These are phyloP conservation scores for Casaregolazyma suthepensis DNA, from an alignment of 1,139 yeast species.

Conservation along the genomic window DNA sequence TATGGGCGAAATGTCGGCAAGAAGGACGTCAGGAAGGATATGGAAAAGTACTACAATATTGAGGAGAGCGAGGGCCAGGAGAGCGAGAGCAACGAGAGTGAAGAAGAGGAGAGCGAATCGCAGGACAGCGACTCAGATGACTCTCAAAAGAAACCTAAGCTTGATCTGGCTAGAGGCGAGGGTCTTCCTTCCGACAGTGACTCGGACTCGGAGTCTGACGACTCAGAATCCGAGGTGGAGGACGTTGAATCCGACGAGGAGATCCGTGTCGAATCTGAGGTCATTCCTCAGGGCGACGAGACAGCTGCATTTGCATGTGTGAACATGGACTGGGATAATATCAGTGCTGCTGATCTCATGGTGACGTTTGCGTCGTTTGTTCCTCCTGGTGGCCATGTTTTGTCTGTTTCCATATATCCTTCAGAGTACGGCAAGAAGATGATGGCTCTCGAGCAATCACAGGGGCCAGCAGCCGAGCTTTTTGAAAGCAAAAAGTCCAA, in stretches of 20 bases:
- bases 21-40: conserved; percentile 40
- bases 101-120: conserved; percentile 26
- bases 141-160: conserved; percentile 22
- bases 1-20: conserved; percentile 70
- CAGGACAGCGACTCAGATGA: conserved; percentile 25
- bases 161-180: conserved; percentile 75
- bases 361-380: conserved; percentile 86
- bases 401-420: conserved; percentile 73
- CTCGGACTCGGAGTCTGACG: conserved; percentile 26
- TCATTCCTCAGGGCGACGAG: conserved; percentile 82
- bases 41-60: conserved; percentile 59
- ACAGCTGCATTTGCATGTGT: conserved; percentile 80
- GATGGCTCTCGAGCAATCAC: conserved; percentile 81
- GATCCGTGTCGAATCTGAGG: conserved; percentile 23
- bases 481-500: conserved; percentile 44
- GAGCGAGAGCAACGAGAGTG: conserved; percentile 21
- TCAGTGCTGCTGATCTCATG: conserved; percentile 78
- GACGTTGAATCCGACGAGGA: conserved; percentile 28
- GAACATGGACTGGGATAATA: conserved; percentile 95
- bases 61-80: conserved; percentile 36
- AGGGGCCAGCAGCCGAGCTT: conserved; percentile 88
- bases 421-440: conserved; percentile 92
- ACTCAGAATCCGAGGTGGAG: conserved; percentile 25
- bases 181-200: conserved; percentile 43
- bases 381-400: conserved; percentile 66